These are phyloP conservation scores for Metarhizium anisopliae DNA, from an alignment of 2,329 filamentous ascomycete species.

Conservation along the genomic window DNA sequence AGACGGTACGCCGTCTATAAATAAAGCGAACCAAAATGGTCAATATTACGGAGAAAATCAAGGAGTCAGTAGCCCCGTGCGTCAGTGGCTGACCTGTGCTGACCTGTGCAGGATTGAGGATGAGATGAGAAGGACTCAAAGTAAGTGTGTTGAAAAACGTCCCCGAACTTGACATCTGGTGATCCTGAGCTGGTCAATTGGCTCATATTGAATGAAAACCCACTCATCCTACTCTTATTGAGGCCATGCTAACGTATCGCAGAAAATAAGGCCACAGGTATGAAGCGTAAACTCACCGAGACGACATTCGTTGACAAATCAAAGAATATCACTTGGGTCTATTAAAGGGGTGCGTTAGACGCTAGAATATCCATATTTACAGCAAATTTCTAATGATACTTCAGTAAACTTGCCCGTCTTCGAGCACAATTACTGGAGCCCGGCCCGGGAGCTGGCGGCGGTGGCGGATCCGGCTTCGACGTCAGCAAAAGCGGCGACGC, in stretches of 20 bases:
- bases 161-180: neutral
- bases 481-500: constrained; percentile 96
- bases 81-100: constrained; percentile 10
- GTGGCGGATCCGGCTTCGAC: constrained; percentile 78
- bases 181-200: neutral
- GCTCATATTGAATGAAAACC: neutral
- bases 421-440: constrained; percentile 93
- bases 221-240: neutral
- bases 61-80: constrained; percentile 59
- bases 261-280: constrained; percentile 99
- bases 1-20: constrained; percentile 24
- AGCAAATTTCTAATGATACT: constrained; percentile 50
- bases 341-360: constrained; percentile 70
- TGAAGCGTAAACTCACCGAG: constrained; percentile 17
- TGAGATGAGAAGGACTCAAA: constrained; percentile 98
- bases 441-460: constrained; percentile 65
- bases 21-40: constrained; percentile 60
- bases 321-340: constrained; percentile 96
- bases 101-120: constrained; percentile 78
- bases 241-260: constrained; percentile 19
- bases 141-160: constrained; percentile 43
- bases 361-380: neutral
- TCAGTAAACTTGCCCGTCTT: constrained; percentile 87
- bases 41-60: constrained; percentile 99
- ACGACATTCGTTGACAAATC: constrained; percentile 9